phyloP scores from a whole-genome alignment of 2,329 filamentous ascomycete species.

The Aspergillus thermomutatus region DNA sequence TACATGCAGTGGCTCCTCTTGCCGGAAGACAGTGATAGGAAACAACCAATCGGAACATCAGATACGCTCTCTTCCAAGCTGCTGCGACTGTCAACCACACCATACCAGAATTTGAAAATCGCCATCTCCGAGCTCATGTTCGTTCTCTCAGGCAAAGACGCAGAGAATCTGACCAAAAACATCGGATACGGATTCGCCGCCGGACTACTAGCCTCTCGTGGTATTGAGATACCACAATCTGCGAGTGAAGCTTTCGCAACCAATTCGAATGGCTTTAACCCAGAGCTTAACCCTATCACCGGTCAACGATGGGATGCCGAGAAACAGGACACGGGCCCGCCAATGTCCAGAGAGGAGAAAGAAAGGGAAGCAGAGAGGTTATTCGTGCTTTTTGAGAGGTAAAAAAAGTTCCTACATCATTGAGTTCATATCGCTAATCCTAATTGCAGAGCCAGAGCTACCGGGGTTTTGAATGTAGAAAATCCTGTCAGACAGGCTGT shows the following conservation, averaged over 20 bases:
- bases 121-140: constrained; percentile 78
- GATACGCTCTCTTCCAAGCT: constrained; percentile 72
- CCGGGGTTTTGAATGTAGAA: constrained; percentile 71
- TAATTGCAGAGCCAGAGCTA: constrained; percentile 59
- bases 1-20: constrained; percentile 67
- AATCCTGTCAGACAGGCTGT: constrained; percentile 73
- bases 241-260: constrained; percentile 55
- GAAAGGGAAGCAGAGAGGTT: constrained; percentile 84
- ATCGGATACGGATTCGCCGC: constrained; percentile 94
- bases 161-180: constrained; percentile 77
- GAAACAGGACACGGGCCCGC: constrained; percentile 54
- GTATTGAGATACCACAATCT: constrained; percentile 70
- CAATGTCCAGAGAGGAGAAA: constrained; percentile 90
- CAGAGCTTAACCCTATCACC: constrained; percentile 73
- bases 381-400: constrained; percentile 89
- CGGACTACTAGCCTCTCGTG: constrained; percentile 81
- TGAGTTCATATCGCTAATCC: constrained; percentile 2
- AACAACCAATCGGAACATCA: constrained; percentile 71
- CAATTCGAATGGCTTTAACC: constrained; percentile 19
- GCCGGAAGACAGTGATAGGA: constrained; percentile 72
- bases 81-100: constrained; percentile 72
- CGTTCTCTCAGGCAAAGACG: constrained; percentile 77
- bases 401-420: constrained; percentile 14
- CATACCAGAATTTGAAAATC: constrained; percentile 69
- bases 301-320: constrained; percentile 75